A percentile compares a stretch with the other conserved stretches of the same genome.
Conservation (phyloP, 1,139 yeast genomes). For the Zygosaccharomyces pseudobailii region DNA sequence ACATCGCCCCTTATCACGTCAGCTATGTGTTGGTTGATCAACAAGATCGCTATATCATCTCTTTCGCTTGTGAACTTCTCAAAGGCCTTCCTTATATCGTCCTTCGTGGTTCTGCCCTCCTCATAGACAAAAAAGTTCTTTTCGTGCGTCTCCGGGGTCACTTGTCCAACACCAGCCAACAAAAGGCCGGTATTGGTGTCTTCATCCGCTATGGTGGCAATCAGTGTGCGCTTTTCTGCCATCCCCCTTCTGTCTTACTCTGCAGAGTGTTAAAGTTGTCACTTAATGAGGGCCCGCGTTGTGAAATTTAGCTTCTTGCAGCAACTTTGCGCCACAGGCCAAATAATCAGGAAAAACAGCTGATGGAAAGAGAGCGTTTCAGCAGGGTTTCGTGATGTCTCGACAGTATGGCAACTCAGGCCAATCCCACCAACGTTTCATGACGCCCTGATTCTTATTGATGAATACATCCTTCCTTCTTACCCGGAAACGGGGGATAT, state of each 20-base stretch:
- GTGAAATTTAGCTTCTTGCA: conserved; percentile 2
- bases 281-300: not conserved
- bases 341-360: not conserved
- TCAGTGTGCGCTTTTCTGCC: conserved; percentile 60
- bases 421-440: not conserved
- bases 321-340: not conserved
- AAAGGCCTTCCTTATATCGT: conserved; percentile 71
- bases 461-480: not conserved
- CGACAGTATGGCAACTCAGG: not conserved
- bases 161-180: conserved; percentile 94
- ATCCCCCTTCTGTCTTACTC: conserved; percentile 7
- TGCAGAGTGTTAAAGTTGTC: not conserved
- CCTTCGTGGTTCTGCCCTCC: conserved; percentile 73
- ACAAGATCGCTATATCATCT: conserved; percentile 85
- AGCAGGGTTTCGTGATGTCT: no score
- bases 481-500: not conserved
- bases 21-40: conserved; percentile 93
- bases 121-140: conserved; percentile 79
- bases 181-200: conserved; percentile 95
- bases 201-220: conserved; percentile 95
- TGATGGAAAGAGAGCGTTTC: not conserved
- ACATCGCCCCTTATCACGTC: conserved; percentile 80
- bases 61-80: conserved; percentile 68
- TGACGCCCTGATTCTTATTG: not conserved
- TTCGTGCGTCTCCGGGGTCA: conserved; percentile 50